Evolutionary conservation across 2,329 filamentous ascomycete genomes (phyloP).

Genomic region (Huntiella moniliformis): DNA sequence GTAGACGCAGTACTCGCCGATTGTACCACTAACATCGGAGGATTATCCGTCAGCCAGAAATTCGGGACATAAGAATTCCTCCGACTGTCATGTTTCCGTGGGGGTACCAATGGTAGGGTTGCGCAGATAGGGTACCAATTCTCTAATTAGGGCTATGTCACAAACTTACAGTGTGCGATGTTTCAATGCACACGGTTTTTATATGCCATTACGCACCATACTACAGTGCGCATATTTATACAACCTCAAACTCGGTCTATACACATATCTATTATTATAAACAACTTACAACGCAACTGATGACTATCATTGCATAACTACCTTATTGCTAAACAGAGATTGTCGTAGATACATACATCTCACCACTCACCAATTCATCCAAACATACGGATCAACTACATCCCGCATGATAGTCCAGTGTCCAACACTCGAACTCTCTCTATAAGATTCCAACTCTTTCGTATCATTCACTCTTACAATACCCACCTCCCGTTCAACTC

Average conservation of each 20-base stretch:
- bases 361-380: constrained; percentile 60
- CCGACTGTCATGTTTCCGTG: too few species aligned
- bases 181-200: neutral
- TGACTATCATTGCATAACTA: neutral
- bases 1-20: too few species aligned
- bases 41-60: too few species aligned
- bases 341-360: neutral
- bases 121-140: neutral
- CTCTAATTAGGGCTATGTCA: neutral
- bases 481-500: constrained; percentile 26
- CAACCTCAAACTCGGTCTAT: neutral
- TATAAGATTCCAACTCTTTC: constrained; percentile 47
- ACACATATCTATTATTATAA: neutral
- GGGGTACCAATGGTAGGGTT: neutral
- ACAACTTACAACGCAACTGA: neutral
- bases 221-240: neutral
- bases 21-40: too few species aligned
- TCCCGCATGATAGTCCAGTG: constrained; percentile 88
- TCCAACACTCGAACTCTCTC: constrained; percentile 55
- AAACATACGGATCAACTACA: constrained; percentile 58
- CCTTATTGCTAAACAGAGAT: neutral
- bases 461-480: constrained; percentile 47
- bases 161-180: neutral
- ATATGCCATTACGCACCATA: too few species aligned
- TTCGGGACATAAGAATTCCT: too few species aligned